Conservation (phyloP, 1,284 basidiomycete species). For the Microbotryomycetes sp. region DNA sequence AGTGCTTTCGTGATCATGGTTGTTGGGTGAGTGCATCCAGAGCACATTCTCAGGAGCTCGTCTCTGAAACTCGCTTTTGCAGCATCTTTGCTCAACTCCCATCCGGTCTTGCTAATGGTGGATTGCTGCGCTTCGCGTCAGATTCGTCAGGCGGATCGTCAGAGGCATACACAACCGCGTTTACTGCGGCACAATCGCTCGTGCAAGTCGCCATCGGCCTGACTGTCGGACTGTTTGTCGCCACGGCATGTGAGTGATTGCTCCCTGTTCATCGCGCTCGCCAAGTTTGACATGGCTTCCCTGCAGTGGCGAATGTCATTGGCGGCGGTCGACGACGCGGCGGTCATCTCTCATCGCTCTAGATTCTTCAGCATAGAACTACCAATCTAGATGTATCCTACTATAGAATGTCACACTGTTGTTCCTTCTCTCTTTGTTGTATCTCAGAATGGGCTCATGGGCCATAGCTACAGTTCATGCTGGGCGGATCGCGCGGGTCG, state of each 20-base stretch:
- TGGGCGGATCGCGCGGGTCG: too few relatives aligned
- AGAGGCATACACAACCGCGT: background rate
- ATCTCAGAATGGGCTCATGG: too few relatives aligned
- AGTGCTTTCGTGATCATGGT: background rate
- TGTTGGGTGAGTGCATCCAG: background rate
- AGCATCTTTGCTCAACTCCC: background rate
- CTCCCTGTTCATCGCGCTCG: background rate
- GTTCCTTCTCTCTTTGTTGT: too few relatives aligned
- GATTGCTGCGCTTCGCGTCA: background rate
- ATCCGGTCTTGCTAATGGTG: background rate
- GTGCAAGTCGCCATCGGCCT: background rate
- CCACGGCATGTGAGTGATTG: background rate
- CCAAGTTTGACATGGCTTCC: background rate
- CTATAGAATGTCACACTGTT: too few relatives aligned
- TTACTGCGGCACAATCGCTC: background rate
- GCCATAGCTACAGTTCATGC: too few relatives aligned
- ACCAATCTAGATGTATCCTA: too few relatives aligned
- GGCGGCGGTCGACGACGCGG: background rate
- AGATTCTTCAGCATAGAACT: too few relatives aligned
- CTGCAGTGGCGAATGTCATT: background rate
- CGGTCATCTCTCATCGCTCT: background rate
- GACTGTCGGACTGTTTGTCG: background rate
- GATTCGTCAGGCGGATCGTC: background rate
- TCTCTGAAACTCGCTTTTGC: background rate
- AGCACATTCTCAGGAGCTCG: background rate